A percentile compares a stretch with the other conserved stretches of the same genome.
phyloP scores from a whole-genome alignment of 2,329 filamentous ascomycete genomes.

The Microdochium nivale region DNA sequence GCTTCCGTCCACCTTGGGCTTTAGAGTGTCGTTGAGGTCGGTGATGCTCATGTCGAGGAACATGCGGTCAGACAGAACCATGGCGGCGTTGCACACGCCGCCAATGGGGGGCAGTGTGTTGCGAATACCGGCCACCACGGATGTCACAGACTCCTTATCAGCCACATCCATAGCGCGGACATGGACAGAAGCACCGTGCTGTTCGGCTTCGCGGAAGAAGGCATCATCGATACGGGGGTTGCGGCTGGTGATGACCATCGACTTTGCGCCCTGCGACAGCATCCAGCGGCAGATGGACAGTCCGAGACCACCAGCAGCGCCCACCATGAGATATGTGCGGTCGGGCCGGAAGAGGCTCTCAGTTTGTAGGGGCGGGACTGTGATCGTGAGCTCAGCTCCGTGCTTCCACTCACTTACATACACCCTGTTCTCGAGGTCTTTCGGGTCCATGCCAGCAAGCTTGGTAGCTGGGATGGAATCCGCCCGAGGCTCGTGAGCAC shows the following conservation, averaged over 20 bases:
- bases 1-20: conserved; percentile 30
- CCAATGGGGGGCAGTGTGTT: conserved; percentile 21
- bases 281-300: conserved; percentile 18
- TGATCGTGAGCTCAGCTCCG: too few relatives aligned
- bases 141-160: conserved; percentile 4
- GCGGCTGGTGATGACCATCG: conserved; percentile 27
- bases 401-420: too few relatives aligned
- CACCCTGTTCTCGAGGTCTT: too few relatives aligned
- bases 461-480: too few relatives aligned
- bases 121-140: conserved; percentile 17
- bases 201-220: conserved; percentile 19
- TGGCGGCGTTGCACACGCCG: conserved; percentile 33
- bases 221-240: conserved; percentile 12
- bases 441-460: too few relatives aligned
- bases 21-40: conserved; percentile 21
- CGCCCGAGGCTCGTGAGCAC: too few relatives aligned
- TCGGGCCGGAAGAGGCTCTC: conserved; percentile 7
- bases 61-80: conserved; percentile 33
- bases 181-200: conserved; percentile 12
- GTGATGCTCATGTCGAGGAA: conserved; percentile 26
- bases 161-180: conserved; percentile 19
- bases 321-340: conserved; percentile 11
- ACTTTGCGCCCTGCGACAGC: conserved; percentile 27
- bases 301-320: conserved; percentile 20
- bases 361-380: too few relatives aligned